Percentiles rank a stretch among this genome's conserved stretches.
phyloP scores from a whole-genome alignment of 2,329 filamentous ascomycete genomes.

The Delphinella strobiligena region DNA sequence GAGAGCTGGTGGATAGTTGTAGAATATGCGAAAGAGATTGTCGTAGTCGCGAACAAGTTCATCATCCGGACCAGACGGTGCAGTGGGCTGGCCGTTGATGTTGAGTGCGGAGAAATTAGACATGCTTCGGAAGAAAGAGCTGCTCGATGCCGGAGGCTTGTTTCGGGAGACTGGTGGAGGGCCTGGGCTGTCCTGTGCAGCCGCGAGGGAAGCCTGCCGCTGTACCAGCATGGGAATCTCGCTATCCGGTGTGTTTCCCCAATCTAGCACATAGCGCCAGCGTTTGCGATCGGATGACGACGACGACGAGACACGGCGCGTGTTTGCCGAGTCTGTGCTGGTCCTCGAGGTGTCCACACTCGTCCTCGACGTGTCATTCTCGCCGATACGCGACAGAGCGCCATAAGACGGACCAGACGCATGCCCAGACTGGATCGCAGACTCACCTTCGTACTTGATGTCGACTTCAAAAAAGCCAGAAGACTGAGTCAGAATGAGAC shows the following conservation, averaged over 20 bases:
- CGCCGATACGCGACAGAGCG: constrained; percentile 1
- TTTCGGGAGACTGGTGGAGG: constrained; percentile 45
- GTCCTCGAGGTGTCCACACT: constrained; percentile 1
- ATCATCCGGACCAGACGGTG: constrained; percentile 44
- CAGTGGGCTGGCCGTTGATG: constrained; percentile 29
- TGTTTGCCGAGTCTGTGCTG: constrained; percentile 1
- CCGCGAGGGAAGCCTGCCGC: constrained; percentile 20
- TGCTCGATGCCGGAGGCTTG: constrained; percentile 50
- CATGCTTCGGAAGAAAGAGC: constrained; percentile 76
- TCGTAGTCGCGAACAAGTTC: constrained; percentile 86
- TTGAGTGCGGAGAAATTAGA: constrained; percentile 57
- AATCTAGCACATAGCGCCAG: constrained; percentile 85
- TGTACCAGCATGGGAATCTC: constrained; percentile 84
- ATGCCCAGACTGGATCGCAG: constrained; percentile 20
- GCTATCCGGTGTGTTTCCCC: constrained; percentile 52
- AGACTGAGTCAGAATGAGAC: constrained; percentile 75
- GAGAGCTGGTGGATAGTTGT: constrained; percentile 75
- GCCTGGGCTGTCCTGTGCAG: constrained; percentile 21
- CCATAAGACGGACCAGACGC: not conserved
- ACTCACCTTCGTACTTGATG: constrained; percentile 47
- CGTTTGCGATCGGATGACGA: constrained; percentile 39
- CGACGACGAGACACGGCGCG: constrained; percentile 10
- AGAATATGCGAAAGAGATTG: constrained; percentile 90
- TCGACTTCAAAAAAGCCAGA: constrained; percentile 87
- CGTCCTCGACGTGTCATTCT: not conserved